Conservation (phyloP, 2,329 filamentous ascomycete genomes). For the Pseudocercospora fuligena region DNA sequence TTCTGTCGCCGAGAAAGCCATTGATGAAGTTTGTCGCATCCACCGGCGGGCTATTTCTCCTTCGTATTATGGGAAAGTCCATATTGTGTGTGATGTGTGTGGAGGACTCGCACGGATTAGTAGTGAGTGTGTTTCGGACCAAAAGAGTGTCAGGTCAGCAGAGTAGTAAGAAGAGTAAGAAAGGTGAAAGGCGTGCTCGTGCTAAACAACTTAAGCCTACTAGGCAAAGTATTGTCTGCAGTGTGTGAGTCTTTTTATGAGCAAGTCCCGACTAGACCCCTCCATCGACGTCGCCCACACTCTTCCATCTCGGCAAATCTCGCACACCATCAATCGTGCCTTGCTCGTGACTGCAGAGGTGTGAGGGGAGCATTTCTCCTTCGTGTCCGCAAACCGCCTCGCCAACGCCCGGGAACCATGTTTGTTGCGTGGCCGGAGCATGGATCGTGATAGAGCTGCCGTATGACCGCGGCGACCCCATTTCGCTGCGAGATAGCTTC, state of each 20-base stretch:
- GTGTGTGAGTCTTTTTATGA: not conserved
- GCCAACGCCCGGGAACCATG: not conserved
- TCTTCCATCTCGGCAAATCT: not conserved
- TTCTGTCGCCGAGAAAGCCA: conserved; percentile 36
- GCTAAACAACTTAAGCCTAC: not conserved
- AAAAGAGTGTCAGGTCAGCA: conserved; percentile 1
- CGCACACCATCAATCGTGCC: not conserved
- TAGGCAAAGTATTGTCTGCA: not conserved
- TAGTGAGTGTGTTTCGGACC: conserved; percentile 11
- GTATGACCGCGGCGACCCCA: not conserved
- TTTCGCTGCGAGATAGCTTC: not conserved
- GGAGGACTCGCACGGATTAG: not conserved
- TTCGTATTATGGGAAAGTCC: conserved; percentile 33
- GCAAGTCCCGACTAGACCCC: not conserved
- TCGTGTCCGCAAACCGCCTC: conserved; percentile 3
- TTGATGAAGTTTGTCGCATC: conserved; percentile 35
- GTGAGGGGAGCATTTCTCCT: not conserved
- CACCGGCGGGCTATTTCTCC: conserved; percentile 24
- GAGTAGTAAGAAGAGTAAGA: not conserved
- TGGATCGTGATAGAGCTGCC: conserved; percentile 3
- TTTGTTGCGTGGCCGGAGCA: not conserved
- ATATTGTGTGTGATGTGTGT: conserved; percentile 24
- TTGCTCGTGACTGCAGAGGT: not conserved
- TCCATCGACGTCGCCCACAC: not conserved
- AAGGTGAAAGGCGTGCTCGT: not conserved